phyloP scores from a whole-genome alignment of 768 basidiomycete genomes.

The Termitomyces sp. region DNA sequence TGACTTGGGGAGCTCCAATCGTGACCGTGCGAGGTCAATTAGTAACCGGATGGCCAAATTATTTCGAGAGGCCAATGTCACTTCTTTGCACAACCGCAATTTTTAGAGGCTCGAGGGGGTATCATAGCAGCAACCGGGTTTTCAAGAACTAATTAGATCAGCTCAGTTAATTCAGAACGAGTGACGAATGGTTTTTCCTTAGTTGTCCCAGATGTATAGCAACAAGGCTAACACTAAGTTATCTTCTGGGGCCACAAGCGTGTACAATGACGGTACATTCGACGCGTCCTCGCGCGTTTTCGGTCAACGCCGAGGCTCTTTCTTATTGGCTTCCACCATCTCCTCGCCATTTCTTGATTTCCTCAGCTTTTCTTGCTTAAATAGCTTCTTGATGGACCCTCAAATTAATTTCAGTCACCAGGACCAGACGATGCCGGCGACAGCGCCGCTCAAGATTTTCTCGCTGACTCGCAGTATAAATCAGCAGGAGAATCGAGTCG shows the following conservation, averaged over 20 bases:
- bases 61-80: neutral
- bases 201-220: too few relatives aligned
- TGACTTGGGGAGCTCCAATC: neutral
- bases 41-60: neutral
- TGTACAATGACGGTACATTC: neutral
- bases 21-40: neutral
- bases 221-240: neutral
- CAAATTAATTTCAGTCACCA: neutral
- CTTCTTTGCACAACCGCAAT: neutral
- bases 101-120: neutral
- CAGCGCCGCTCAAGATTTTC: slow-evolving; percentile 8
- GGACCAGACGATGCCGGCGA: neutral
- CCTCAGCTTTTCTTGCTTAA: neutral
- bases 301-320: neutral
- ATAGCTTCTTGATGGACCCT: neutral
- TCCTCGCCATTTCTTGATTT: slow-evolving; percentile 2
- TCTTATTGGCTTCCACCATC: neutral
- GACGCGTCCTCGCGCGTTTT: neutral
- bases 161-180: neutral
- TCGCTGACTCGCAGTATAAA: slow-evolving; percentile 13
- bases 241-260: too few relatives aligned
- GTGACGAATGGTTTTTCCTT: neutral
- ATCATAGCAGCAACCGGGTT: too few relatives aligned
- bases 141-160: too few relatives aligned
- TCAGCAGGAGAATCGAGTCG: slow-evolving; percentile 13